Conservation (phyloP, 345 rosid species). For the Acer yangbiense region DNA sequence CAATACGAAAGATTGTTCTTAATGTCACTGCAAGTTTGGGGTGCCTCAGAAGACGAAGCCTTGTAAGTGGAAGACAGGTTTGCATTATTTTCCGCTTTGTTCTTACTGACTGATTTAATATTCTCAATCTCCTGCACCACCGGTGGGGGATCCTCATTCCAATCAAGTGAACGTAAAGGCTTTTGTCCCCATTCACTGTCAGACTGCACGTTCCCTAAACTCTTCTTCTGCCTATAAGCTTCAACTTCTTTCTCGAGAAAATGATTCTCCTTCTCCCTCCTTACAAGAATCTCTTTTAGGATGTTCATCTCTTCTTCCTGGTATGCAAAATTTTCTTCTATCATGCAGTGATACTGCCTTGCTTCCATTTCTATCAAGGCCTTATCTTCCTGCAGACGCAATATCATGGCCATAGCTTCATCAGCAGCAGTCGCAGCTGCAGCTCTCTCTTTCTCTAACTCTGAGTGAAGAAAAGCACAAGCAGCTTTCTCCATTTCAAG, state of each 20-base stretch:
- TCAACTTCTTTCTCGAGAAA: slow-evolving; percentile 80
- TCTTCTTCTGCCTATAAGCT: slow-evolving; percentile 54
- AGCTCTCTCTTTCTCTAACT: slow-evolving; percentile 82
- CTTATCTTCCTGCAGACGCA: slow-evolving; percentile 77
- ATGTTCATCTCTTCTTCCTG: slow-evolving; percentile 86
- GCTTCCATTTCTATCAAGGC: slow-evolving; percentile 87
- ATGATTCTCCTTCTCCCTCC: slow-evolving; percentile 76
- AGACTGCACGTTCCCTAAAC: slow-evolving; percentile 35
- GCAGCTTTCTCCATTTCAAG: slow-evolving; percentile 58
- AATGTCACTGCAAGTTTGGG: slow-evolving; percentile 12
- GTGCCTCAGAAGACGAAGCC: slow-evolving; percentile 14
- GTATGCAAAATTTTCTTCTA: slow-evolving; percentile 79
- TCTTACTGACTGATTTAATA: slow-evolving; percentile 16
- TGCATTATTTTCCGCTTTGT: slow-evolving; percentile 16
- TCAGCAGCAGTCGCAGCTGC: slow-evolving; percentile 87
- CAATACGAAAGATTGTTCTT: slow-evolving; percentile 22
- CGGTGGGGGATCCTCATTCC: slow-evolving; percentile 21
- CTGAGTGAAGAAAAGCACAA: slow-evolving; percentile 47
- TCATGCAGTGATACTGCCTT: slow-evolving; percentile 81
- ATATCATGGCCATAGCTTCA: slow-evolving; percentile 94
- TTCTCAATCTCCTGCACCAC: slow-evolving; percentile 22
- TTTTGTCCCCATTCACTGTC: slow-evolving; percentile 19
- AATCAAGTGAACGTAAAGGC: slow-evolving; percentile 22
- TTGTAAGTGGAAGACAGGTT: slow-evolving; percentile 21
- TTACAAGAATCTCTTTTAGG: slow-evolving; percentile 78